phyloP scores from a whole-genome alignment of 805 yeast species.

The Teunomyces lycoperdinae region DNA sequence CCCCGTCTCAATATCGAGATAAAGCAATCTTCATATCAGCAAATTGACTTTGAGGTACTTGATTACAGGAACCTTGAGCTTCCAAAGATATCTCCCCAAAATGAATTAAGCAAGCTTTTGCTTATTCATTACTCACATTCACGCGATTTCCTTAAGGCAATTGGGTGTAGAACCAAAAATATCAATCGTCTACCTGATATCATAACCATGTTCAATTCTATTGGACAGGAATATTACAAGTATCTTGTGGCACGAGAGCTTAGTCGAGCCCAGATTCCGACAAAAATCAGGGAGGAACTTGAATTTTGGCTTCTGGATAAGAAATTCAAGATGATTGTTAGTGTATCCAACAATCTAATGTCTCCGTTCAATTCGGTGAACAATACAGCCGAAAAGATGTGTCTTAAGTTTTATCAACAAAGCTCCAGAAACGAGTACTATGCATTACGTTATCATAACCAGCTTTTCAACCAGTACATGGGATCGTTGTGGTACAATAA shows the following conservation, averaged over 20 bases:
- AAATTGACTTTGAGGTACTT: not conserved
- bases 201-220: conserved; percentile 14
- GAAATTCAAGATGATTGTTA: conserved; percentile 14
- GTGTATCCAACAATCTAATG: conserved; percentile 6
- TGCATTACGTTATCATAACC: conserved; percentile 11
- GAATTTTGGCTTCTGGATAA: conserved; percentile 7
- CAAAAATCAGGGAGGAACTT: conserved; percentile 8
- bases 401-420: conserved; percentile 3
- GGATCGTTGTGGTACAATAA: conserved; percentile 13
- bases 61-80: not conserved
- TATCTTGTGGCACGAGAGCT: conserved; percentile 7
- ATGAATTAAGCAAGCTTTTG: conserved; percentile 7
- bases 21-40: not conserved
- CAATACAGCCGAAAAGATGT: conserved; percentile 1
- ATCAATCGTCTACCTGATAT: conserved; percentile 12
- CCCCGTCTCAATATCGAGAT: not conserved
- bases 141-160: conserved; percentile 10
- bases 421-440: conserved; percentile 9
- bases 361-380: conserved; percentile 11
- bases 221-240: conserved; percentile 15
- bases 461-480: conserved; percentile 19
- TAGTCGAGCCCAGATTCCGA: conserved; percentile 1
- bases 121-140: conserved; percentile 13
- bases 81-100: conserved; percentile 2
- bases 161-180: conserved; percentile 4